These are phyloP conservation scores for Radiomyces spectabilis DNA, from an alignment of 192 early-diverging fungal species.

Conservation along the genomic window DNA sequence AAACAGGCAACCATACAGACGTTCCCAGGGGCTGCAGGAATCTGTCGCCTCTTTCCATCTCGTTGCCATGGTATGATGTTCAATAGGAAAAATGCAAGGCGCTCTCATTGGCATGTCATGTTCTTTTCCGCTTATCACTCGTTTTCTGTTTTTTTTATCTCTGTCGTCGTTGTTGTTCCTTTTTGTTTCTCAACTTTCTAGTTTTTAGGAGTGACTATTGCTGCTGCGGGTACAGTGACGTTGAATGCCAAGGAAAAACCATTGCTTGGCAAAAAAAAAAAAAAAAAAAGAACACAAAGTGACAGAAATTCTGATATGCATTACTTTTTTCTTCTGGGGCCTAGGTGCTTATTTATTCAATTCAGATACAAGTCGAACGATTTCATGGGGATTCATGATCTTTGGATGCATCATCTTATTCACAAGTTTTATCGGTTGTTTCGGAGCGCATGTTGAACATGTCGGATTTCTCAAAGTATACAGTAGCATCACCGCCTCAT, in stretches of 20 bases:
- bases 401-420: slow-evolving; percentile 4
- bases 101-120: background rate
- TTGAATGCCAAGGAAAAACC: no score
- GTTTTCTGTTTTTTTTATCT: background rate
- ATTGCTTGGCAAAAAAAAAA: background rate
- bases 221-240: no score
- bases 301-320: background rate
- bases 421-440: slow-evolving; percentile 9
- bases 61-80: slow-evolving; percentile 1
- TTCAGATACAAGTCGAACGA: slow-evolving; percentile 1
- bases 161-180: no score
- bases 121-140: background rate
- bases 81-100: background rate
- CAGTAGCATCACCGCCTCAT: slow-evolving; percentile 3
- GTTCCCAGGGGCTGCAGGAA: slow-evolving; percentile 11
- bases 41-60: slow-evolving; percentile 5
- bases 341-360: slow-evolving; percentile 15
- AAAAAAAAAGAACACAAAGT: background rate
- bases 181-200: no score
- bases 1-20: background rate
- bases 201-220: no score
- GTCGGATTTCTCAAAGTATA: slow-evolving; percentile 8
- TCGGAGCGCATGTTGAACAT: slow-evolving; percentile 10
- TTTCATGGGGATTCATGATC: background rate
- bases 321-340: background rate